These are phyloP conservation scores for Cryptosporidium sp. DNA, from an alignment of 169 alveolate species.

Conservation along the genomic window DNA sequence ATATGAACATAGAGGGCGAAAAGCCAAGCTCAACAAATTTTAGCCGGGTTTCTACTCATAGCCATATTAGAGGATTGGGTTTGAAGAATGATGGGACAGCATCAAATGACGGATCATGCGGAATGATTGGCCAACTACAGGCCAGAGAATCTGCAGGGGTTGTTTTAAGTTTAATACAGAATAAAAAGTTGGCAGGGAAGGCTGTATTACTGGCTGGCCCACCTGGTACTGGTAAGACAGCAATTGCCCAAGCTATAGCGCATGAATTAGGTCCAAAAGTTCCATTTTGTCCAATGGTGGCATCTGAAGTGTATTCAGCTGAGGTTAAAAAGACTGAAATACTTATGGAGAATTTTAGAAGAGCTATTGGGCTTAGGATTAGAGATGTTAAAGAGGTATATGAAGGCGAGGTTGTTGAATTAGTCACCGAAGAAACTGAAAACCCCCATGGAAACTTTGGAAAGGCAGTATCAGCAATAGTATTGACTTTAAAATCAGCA, in stretches of 20 bases:
- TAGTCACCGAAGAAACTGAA: constrained; percentile 94
- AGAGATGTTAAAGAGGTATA: constrained; percentile 99
- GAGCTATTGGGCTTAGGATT: constrained; percentile 98
- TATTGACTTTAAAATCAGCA: constrained; percentile 94
- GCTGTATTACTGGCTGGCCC: constrained; percentile 92
- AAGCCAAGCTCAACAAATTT: background rate
- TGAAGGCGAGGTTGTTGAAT: constrained; percentile 97
- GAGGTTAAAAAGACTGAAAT: constrained; percentile 99
- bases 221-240: constrained; percentile 99
- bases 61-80: constrained; percentile 99
- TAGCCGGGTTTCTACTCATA: constrained; percentile 95
- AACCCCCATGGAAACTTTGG: constrained; percentile 91
- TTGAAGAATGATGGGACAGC: constrained; percentile 93
- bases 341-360: constrained; percentile 98
- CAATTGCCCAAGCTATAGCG: constrained; percentile 98
- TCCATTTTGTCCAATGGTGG: constrained; percentile 99
- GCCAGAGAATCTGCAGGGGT: constrained; percentile 99
- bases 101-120: constrained; percentile 87
- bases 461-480: constrained; percentile 88
- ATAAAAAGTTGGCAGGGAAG: constrained; percentile 97
- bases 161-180: constrained; percentile 96
- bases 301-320: constrained; percentile 98
- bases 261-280: constrained; percentile 99
- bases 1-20: background rate
- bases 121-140: constrained; percentile 98